These are phyloP conservation scores for Kwoniella shivajii DNA, from an alignment of 1,284 basidiomycete genomes.

Conservation along the genomic window DNA sequence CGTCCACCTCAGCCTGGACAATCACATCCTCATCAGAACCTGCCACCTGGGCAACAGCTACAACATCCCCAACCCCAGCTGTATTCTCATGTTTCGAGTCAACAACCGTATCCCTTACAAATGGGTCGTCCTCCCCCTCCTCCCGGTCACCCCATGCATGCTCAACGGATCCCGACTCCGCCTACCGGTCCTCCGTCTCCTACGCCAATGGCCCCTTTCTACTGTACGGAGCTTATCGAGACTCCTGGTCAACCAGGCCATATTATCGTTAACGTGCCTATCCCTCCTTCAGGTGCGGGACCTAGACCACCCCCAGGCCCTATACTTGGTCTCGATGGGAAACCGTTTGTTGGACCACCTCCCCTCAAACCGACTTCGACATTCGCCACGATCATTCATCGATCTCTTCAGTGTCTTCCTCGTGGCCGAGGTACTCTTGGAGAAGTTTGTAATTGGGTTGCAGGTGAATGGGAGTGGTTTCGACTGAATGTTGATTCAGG, in stretches of 20 bases:
- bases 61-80: constrained; percentile 4
- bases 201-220: constrained; percentile 42
- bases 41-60: constrained; percentile 11
- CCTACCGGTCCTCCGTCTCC: constrained; percentile 18
- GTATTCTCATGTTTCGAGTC: constrained; percentile 10
- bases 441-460: constrained; percentile 90
- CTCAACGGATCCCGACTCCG: constrained; percentile 11
- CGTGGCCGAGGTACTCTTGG: constrained; percentile 83
- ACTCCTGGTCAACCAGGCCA: constrained; percentile 48
- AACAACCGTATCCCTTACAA: constrained; percentile 12
- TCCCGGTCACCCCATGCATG: constrained; percentile 20
- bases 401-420: constrained; percentile 46
- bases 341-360: constrained; percentile 52
- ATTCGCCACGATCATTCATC: constrained; percentile 54
- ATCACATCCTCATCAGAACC: constrained; percentile 1
- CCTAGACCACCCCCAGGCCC: constrained; percentile 49
- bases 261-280: constrained; percentile 50
- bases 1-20: constrained; percentile 4
- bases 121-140: constrained; percentile 25
- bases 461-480: constrained; percentile 86
- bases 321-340: constrained; percentile 50
- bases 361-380: constrained; percentile 53
- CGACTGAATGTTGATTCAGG: constrained; percentile 73
- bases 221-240: constrained; percentile 47
- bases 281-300: constrained; percentile 50